Evolutionary conservation across 2,329 filamentous ascomycete species (phyloP).

Genomic region (Aplosporella prunicola): DNA sequence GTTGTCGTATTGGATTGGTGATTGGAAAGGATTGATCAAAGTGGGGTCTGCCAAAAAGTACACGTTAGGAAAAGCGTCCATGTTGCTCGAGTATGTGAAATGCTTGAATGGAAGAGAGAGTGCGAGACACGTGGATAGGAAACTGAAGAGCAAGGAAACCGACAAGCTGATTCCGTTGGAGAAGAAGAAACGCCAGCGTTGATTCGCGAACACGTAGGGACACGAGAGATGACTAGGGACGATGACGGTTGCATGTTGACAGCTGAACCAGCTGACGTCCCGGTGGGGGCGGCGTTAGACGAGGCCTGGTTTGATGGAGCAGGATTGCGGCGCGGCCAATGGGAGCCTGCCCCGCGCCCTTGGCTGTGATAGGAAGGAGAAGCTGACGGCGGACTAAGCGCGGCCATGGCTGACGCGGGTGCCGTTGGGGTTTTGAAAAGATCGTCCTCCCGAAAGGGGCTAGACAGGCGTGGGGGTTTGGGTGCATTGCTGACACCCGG

Average conservation of each 20-base stretch:
- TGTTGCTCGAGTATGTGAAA: constrained; percentile 13
- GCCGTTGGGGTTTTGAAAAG: constrained; percentile 25
- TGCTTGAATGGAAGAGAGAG: not conserved
- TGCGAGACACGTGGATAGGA: constrained; percentile 5
- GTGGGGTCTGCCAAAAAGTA: constrained; percentile 42
- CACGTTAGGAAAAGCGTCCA: constrained; percentile 3
- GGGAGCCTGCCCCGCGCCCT: constrained; percentile 4
- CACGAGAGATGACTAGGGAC: constrained; percentile 15
- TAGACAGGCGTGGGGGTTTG: constrained; percentile 1
- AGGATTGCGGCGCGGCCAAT: constrained; percentile 16
- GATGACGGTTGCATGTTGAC: constrained; percentile 12
- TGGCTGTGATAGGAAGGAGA: constrained; percentile 12
- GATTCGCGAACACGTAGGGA: constrained; percentile 15
- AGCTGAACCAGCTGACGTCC: constrained; percentile 12
- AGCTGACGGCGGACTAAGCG: constrained; percentile 11
- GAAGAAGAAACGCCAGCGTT: constrained; percentile 13
- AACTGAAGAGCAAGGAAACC: constrained; percentile 24
- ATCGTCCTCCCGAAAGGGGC: constrained; percentile 11
- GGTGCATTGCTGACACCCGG: constrained; percentile 4
- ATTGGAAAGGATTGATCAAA: constrained; percentile 44
- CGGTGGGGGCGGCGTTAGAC: constrained; percentile 12
- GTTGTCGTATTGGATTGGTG: constrained; percentile 31
- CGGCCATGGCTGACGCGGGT: constrained; percentile 34
- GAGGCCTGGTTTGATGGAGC: constrained; percentile 21
- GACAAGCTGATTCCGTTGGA: constrained; percentile 30